phyloP scores from a whole-genome alignment of 768 basidiomycete genomes.

The Fistulinella prunicolor region DNA sequence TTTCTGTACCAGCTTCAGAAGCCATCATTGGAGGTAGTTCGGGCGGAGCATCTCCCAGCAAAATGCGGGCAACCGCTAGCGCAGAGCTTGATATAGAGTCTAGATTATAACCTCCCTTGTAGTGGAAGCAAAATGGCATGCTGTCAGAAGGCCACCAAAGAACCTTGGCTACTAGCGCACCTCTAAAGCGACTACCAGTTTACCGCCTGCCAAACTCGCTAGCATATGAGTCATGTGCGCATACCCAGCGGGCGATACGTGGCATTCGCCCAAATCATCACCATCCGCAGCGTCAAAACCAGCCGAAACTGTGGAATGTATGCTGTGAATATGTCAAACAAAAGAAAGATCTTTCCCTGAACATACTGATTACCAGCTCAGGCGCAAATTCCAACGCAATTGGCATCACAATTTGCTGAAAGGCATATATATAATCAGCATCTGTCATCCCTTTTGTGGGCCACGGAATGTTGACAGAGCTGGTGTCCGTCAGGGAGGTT shows the following conservation, averaged over 20 bases:
- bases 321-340: background rate
- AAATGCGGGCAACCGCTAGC: slow-evolving; percentile 77
- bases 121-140: background rate
- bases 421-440: slow-evolving; percentile 95
- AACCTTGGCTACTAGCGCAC: slow-evolving; percentile 39
- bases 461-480: slow-evolving; percentile 97
- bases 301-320: slow-evolving; percentile 70
- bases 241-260: slow-evolving; percentile 89
- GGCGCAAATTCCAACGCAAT: slow-evolving; percentile 96
- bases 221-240: slow-evolving; percentile 99
- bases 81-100: slow-evolving; percentile 86
- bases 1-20: slow-evolving; percentile 80
- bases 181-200: slow-evolving; percentile 90
- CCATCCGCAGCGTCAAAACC: slow-evolving; percentile 97
- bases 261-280: slow-evolving; percentile 87
- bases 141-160: background rate
- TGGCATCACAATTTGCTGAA: slow-evolving; percentile 94
- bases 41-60: slow-evolving; percentile 87
- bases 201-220: slow-evolving; percentile 80
- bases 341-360: background rate
- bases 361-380: slow-evolving; percentile 91
- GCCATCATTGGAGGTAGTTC: slow-evolving; percentile 71
- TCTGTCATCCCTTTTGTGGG: slow-evolving; percentile 85
- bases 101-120: slow-evolving; percentile 92
- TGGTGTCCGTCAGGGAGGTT: slow-evolving; percentile 31